Base-by-base conservation (phyloP, 805 yeast genomes). In the Ogataea naganishii region DNA sequence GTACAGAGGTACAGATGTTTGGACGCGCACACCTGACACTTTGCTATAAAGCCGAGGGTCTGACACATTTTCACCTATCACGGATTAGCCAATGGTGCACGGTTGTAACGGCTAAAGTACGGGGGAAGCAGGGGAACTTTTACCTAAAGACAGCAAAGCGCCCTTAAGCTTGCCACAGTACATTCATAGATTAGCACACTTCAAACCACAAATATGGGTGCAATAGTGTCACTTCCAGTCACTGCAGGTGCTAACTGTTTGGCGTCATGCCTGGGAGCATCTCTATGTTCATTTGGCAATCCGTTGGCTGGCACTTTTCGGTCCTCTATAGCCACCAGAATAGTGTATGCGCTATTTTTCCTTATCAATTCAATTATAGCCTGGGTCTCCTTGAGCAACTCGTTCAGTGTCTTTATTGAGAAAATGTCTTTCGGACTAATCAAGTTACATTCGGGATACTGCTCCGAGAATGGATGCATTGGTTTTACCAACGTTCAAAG, bases 401-500 rank as follows among this genome's bases (percentile, higher is more conserved):
- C 81, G 54, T 75, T 89, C 4, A 68, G 80, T 13, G 65, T 73
- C 35, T 72, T 81, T 57, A 74, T 92, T 7, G 92, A 80, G 36
- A 69, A 68, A 35, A 63, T 85, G 6, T 67, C 84, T 0, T 69
- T 77, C 56, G 85, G 84, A 10, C 64, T 69, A 35, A 72, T 82
- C 46, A 78, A 77, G 43, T 67, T 67, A 38, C 75, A 60, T 7
- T 50, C 49, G 37, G 40, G 39, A 8, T 58, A 72, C 24, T 89
- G 98, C 57, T 75, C 77, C 25, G 94, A 92, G 10, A 80, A 81
- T 33, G 82, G 82, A 43, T 86, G 95, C 53, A 64, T 64, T 27
- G 94, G 96, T 27, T 92, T 89, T 55, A 83, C 85, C 11, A 88
- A 94, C 4, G 96, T 92, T n/a, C 94, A 92, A 51, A 62, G 97